Evolutionary conservation across 345 rosid species (phyloP).

Genomic region (Heritiera littoralis): DNA sequence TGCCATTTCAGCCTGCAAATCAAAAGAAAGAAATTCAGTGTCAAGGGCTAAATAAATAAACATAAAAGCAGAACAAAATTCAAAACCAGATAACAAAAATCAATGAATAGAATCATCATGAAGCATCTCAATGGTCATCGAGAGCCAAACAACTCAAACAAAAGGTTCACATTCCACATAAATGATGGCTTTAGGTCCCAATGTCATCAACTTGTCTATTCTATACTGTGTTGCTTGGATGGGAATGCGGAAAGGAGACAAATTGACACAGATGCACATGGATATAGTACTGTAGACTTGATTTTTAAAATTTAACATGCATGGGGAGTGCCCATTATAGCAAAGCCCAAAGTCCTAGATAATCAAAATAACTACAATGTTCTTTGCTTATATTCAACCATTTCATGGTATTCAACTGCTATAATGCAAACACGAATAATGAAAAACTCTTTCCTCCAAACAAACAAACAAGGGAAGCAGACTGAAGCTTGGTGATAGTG

Average conservation of each 20-base stretch:
- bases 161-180: neutral
- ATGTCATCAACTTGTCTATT: neutral
- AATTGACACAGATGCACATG: neutral
- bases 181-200: neutral
- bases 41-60: neutral
- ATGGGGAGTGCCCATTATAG: neutral
- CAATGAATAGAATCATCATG: neutral
- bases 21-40: neutral
- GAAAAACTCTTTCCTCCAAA: neutral
- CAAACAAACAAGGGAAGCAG: neutral
- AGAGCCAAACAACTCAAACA: neutral
- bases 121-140: neutral
- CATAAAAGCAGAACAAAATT: neutral
- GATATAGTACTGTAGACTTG: neutral
- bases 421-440: neutral
- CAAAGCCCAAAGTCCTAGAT: neutral
- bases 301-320: neutral
- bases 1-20: slow-evolving; percentile 28
- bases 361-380: neutral
- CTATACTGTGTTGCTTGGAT: neutral
- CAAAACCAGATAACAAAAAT: neutral
- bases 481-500: neutral
- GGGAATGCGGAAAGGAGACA: neutral
- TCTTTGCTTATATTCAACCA: neutral
- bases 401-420: neutral